Evolutionary conservation across 2,329 filamentous ascomycete genomes (phyloP).

Genomic region (Coniosporium tulheliwenetii): DNA sequence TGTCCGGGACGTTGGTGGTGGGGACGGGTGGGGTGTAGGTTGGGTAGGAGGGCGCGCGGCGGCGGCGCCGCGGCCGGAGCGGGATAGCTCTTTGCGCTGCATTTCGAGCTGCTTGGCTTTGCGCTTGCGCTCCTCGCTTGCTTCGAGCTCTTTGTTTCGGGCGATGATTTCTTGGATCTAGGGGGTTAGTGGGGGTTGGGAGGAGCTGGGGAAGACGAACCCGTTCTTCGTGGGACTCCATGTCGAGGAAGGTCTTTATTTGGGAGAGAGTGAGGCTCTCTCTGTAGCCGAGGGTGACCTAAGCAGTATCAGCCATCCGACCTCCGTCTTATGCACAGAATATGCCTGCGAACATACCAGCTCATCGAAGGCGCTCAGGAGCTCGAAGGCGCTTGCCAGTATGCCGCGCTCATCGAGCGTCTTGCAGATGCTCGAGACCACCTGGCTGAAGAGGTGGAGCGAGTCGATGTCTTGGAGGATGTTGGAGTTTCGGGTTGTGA

Average conservation of each 20-base stretch:
- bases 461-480: conserved; percentile 99
- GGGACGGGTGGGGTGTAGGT: conserved; percentile 72
- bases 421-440: conserved; percentile 92
- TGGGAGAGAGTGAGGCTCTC: conserved; percentile 94
- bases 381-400: conserved; percentile 82
- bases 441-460: conserved; percentile 91
- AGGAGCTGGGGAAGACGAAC: conserved; percentile 38
- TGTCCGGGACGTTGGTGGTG: conserved; percentile 54
- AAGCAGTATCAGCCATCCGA: too few relatives aligned
- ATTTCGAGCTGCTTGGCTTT: conserved; percentile 98
- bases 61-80: conserved; percentile 43
- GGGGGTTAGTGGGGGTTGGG: too few relatives aligned
- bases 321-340: too few relatives aligned
- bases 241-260: conserved; percentile 98
- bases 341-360: conserved; percentile 31
- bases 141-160: conserved; percentile 96
- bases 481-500: conserved; percentile 98
- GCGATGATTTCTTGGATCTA: too few relatives aligned
- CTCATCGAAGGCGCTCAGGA: conserved; percentile 94
- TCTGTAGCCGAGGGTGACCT: conserved; percentile 73
- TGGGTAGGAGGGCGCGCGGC: conserved; percentile 65
- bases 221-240: conserved; percentile 97
- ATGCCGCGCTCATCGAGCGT: conserved; percentile 93
- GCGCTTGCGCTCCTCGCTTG: conserved; percentile 92
- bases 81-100: conserved; percentile 90